Base-by-base conservation (phyloP, 805 yeast genomes). In the Candida endomychidarum region DNA sequence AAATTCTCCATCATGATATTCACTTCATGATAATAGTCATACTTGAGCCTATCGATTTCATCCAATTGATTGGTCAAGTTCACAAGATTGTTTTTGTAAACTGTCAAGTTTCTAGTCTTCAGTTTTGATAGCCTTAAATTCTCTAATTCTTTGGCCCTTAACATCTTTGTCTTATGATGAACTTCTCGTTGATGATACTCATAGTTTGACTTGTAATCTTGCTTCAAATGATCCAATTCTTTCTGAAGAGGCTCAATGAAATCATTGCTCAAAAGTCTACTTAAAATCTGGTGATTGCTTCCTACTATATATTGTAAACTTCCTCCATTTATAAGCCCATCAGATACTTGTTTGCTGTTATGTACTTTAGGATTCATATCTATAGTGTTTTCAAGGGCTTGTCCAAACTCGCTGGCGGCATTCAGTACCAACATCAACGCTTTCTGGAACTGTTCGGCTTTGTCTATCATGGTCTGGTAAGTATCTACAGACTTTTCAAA, bases 241-340 rank as follows among this genome's bases (percentile, higher is more conserved):
- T 61, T 56, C 10, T 50, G 47, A 24, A 84, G 61, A 0, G 87
- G 86, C 11, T 58, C 65, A 39, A 74, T 78, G 51, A 87, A 77
- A 23, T 74, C 68, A n/a, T 67, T 54, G n/a, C 65, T 60, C 1
- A 87, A 57, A 33, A 80, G 61, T 38, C 78, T 66, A 11, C 87
- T 74, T 48, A 88, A 67, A 10, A 88, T 77, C 45, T 80, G 81
- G 45, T 84, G 83, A 55, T 86, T 93, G 56, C 86, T 86, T 0
- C 91, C 80, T 14, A 86, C 74, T 30, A 88, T 67, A 53, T 77
- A 80, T 50, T 86, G 90, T 40, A 88, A 64, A 0, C 96, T 95
- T 29, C 88, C 82, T 2, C 90, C 85, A 35, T 80, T 74, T 49
- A 79, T 62, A 11, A 87, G 58, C 7, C 87, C 87, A 48, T 83